Conservation (phyloP, 2,329 filamentous ascomycete species). For the Zymoseptoria passerinii region DNA sequence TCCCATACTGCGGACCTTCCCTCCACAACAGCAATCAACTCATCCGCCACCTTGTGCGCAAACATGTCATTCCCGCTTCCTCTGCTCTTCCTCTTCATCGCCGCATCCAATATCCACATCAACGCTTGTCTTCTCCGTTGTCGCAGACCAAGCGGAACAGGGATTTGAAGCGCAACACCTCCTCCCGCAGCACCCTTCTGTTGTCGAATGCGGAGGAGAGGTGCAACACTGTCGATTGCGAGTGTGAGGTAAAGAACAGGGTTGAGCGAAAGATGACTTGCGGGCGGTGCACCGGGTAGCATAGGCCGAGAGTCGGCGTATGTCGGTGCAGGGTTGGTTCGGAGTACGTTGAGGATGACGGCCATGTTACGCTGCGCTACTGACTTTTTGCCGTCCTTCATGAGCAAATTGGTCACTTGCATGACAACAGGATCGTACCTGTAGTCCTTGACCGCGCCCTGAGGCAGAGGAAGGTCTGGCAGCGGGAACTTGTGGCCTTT, state of each 20-base stretch:
- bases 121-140: slow-evolving; percentile 73
- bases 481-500: slow-evolving; percentile 70
- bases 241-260: slow-evolving; percentile 82
- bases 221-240: slow-evolving; percentile 86
- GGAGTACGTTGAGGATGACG: slow-evolving; percentile 70
- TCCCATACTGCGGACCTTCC: slow-evolving; percentile 81
- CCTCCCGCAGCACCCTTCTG: slow-evolving; percentile 76
- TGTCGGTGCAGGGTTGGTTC: slow-evolving; percentile 71
- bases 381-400: slow-evolving; percentile 84
- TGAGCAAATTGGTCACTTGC: slow-evolving; percentile 84
- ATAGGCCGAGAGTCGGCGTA: slow-evolving; percentile 63
- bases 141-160: slow-evolving; percentile 63
- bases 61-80: slow-evolving; percentile 66
- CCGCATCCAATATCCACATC: slow-evolving; percentile 81
- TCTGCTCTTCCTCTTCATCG: slow-evolving; percentile 65
- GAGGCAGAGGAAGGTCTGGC: slow-evolving; percentile 58
- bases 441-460: slow-evolving; percentile 59
- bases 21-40: slow-evolving; percentile 80
- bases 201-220: slow-evolving; percentile 69
- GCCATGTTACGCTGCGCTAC: slow-evolving; percentile 89
- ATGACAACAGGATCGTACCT: slow-evolving; percentile 78
- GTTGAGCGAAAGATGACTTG: slow-evolving; percentile 74
- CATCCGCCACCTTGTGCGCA: slow-evolving; percentile 70
- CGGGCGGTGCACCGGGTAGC: slow-evolving; percentile 64
- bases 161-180: slow-evolving; percentile 74